Evolutionary conservation across 495 filamentous ascomycete genomes (phyloP), one percentile per base, ranked within the genome.

Genomic region (Xylaria grammica): DNA sequence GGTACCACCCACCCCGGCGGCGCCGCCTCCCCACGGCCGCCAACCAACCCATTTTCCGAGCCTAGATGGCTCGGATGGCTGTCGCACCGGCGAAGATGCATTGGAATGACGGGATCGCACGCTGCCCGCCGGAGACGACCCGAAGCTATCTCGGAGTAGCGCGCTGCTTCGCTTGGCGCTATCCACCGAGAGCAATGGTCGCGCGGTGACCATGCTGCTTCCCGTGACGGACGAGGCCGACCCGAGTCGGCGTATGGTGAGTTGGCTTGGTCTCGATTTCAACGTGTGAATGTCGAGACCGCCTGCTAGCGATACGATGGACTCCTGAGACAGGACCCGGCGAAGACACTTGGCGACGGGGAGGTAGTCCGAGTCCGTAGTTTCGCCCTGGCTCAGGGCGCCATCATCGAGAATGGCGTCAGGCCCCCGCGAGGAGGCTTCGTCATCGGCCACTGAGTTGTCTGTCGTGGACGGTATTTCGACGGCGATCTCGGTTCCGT

Each of bases 241-340:
- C 20, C 82, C 81, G 7, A 81, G 73, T 6, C 74, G 79, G 6
- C 76, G 65, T 6, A 86, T 77, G 0, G 77, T 76, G 13, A 85
- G 74, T 56, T 86, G 84, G 26, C 81, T 83, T 10, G 84, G 83
- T 3, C 83, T 72, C 0, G 75, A 78, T 60, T 80, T 79, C 22
- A 86, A 75, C 0, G 83, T 85, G 67, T 85, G 84, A 19, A 85
- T 85, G 67, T 85, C 83, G 55, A 85, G 76, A 0, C 80, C 80
- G 48, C 84, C 83, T 9, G 81, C 77, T 0, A 85, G 73, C 0
- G 83, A 85, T 62, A 85, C 77, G 62, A 86, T 82, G 40, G 83
- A 85, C 66, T 86, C 83, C 50, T 85, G 82, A 1, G 83, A 85
- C 10, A 78, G 45, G 1, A 76, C 67, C 4, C 82, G 79, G 3